phyloP scores from a whole-genome alignment of 2,329 filamentous ascomycete genomes.

The Graphilbum ipis-grandicollis region DNA sequence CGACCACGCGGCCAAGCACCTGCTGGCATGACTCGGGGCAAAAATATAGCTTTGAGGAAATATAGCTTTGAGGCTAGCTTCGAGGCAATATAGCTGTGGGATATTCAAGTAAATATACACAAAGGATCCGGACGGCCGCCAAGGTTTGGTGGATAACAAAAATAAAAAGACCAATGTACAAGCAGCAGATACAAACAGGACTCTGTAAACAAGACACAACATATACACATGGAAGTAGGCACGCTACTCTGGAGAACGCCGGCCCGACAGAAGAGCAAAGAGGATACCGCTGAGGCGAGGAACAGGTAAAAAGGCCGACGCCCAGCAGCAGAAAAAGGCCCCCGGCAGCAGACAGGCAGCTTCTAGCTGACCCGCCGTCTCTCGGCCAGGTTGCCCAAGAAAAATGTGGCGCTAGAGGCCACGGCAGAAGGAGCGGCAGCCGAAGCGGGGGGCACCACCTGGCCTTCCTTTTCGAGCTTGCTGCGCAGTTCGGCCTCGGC shows the following conservation, averaged over 20 bases:
- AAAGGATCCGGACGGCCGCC: no score
- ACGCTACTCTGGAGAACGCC: no score
- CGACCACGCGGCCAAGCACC: conserved; percentile 75
- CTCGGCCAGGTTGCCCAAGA: conserved; percentile 13
- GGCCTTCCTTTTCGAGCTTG: conserved; percentile 27
- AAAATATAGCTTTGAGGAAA: no score
- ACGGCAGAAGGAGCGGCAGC: not conserved
- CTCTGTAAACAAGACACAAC: no score
- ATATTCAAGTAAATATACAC: no score
- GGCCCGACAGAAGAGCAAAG: not conserved
- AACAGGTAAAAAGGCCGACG: not conserved
- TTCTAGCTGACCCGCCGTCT: conserved; percentile 30
- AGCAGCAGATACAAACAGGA: no score
- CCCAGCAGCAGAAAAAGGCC: not conserved
- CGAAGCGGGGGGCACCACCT: conserved; percentile 11
- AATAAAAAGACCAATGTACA: no score
- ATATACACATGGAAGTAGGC: no score
- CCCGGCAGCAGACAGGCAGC: no score
- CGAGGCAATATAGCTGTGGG: no score
- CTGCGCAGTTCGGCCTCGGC: conserved; percentile 32
- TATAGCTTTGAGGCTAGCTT: no score
- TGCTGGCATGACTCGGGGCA: conserved; percentile 25
- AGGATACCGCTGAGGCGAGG: not conserved
- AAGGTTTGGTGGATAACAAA: no score
- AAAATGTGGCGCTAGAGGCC: not conserved